phyloP scores from a whole-genome alignment of 306 rosid species.

The Lotus japonicus region DNA sequence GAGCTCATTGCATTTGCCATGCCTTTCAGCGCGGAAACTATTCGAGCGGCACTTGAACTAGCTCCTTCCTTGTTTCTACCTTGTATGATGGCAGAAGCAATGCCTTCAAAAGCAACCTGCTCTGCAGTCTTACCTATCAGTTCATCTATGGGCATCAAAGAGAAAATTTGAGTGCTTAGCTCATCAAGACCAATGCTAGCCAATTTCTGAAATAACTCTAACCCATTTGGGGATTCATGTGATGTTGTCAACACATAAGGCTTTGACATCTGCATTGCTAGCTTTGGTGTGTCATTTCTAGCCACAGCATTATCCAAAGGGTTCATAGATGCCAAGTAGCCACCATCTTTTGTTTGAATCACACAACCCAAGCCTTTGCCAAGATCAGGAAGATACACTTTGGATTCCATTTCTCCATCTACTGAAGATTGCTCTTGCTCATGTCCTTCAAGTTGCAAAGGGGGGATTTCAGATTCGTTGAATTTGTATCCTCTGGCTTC shows the following conservation, averaged over 20 bases:
- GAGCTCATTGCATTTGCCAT: slow-evolving; percentile 65
- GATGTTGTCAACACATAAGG: slow-evolving; percentile 50
- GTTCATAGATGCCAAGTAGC: slow-evolving; percentile 82
- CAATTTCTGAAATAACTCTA: slow-evolving; percentile 68
- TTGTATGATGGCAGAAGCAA: slow-evolving; percentile 86
- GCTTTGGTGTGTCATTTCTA: slow-evolving; percentile 62
- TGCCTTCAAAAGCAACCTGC: slow-evolving; percentile 91
- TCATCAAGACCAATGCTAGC: slow-evolving; percentile 59
- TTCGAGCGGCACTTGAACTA: slow-evolving; percentile 68
- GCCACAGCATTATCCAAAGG: slow-evolving; percentile 45
- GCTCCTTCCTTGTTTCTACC: slow-evolving; percentile 92
- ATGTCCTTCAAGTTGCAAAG: slow-evolving; percentile 36
- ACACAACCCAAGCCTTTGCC: slow-evolving; percentile 83
- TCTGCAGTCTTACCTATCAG: slow-evolving; percentile 83
- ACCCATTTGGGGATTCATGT: slow-evolving; percentile 38
- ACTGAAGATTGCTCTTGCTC: slow-evolving; percentile 17
- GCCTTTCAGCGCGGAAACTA: slow-evolving; percentile 49
- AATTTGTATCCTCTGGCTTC: slow-evolving; percentile 33
- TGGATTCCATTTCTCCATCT: slow-evolving; percentile 31
- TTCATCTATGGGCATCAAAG: slow-evolving; percentile 64
- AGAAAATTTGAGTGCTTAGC: slow-evolving; percentile 45
- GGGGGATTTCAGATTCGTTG: slow-evolving; percentile 32
- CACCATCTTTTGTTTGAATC: slow-evolving; percentile 78
- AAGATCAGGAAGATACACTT: slow-evolving; percentile 75
- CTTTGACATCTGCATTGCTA: slow-evolving; percentile 87